A percentile compares a stretch with the other conserved stretches of the same genome.
phyloP scores from a whole-genome alignment of 495 filamentous ascomycete species.

The Penicillium soppii region DNA sequence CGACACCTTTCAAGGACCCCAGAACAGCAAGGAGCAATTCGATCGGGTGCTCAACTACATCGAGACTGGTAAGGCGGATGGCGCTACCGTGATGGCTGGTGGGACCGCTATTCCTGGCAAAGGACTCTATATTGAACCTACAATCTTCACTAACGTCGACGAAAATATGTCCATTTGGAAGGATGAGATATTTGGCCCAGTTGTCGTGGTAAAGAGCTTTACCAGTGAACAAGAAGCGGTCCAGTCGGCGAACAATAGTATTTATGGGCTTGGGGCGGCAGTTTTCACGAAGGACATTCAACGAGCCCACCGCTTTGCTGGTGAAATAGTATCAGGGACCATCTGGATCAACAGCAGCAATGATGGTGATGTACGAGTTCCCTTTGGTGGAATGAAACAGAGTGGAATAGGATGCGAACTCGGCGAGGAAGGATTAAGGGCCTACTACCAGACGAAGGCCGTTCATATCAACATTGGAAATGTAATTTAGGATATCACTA shows the following conservation, averaged over 20 bases:
- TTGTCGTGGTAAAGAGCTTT: background rate
- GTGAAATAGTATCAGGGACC: background rate
- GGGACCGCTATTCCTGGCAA: background rate
- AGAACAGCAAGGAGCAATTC: background rate
- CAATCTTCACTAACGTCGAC: background rate
- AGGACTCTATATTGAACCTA: background rate
- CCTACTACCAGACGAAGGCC: conserved; percentile 69
- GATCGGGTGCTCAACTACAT: background rate
- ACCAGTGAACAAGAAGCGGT: background rate
- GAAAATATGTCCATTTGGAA: background rate
- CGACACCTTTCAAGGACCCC: background rate
- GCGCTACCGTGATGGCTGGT: background rate
- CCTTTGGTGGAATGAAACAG: conserved; percentile 89
- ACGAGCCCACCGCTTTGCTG: background rate
- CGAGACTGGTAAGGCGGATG: background rate
- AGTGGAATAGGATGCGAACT: conserved; percentile 80
- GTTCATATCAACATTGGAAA: conserved; percentile 48
- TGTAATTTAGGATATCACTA: background rate
- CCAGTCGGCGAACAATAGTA: background rate
- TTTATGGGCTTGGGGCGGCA: background rate
- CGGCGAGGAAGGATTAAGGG: conserved; percentile 69
- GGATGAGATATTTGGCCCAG: background rate
- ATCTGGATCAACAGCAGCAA: conserved; percentile 81
- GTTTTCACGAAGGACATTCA: background rate
- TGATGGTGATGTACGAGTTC: conserved; percentile 62